Evolutionary conservation across 352 stramenopile species (phyloP), one percentile per base, ranked within the genome.

Genomic region (Phytophthora pinifolia): DNA sequence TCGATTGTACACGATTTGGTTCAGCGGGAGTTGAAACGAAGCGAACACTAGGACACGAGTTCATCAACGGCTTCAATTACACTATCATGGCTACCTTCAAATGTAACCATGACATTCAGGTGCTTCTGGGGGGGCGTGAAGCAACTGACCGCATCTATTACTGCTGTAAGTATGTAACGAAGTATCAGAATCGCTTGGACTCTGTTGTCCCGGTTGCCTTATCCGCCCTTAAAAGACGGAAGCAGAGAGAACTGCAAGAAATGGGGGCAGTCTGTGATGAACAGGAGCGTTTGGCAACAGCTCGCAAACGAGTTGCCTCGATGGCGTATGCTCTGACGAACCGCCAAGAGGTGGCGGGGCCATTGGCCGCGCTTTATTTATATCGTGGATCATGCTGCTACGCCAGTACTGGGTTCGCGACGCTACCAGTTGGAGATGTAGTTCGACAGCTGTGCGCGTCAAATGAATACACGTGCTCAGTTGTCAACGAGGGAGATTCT

Each of bases 91-190:
- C 30, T 6, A 38, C 43, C 1, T 49, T 49, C 4, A 38, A 49
- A 30, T 27, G 22, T 27, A 27, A 27, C 22, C 22, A 27, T 4
- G n/a, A 27, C 13, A 49, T 54, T 7, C 47, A 54, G 9, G 6
- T 46, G 1, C 9, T 54, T 8, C 17, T 54, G 6, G 46, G 46
- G 13, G 36, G 47, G 0, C 1, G 1, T 6, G 36, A 30, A 4
- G 22, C 22, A 8, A 12, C 17, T n/a, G 35, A 46, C 9, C 47
- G 47, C 2, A 54, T 46, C 5, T 38, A 54, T 18, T 54, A 54
- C 17, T 30, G 14, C 2, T 46, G 27, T 13, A 46, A 46, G 17
- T 54, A 54, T 5, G 36, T 46, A 1, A 46, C 47, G 4, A 46
- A 54, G 9, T 13, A 31, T 3, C 47, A 54, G 36, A 15, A 38